These are phyloP conservation scores for Rhynchospora pubera DNA, from an alignment of 176 grass and related monocot species.

Conservation along the genomic window DNA sequence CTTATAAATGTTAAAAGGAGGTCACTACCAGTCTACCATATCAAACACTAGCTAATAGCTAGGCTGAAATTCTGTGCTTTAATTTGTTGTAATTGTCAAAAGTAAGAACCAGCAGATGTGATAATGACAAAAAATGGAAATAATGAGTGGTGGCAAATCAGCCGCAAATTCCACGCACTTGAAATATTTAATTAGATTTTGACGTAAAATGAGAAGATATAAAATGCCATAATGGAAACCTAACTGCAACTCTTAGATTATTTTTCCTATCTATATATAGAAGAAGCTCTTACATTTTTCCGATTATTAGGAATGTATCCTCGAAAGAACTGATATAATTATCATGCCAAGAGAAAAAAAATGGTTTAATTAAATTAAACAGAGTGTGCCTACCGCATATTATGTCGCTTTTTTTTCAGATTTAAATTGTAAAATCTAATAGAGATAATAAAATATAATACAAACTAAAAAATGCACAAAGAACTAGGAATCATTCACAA, in stretches of 20 bases:
- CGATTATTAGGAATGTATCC: too few species aligned
- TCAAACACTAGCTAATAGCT: neutral
- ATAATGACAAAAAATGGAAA: neutral
- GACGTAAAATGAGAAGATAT: neutral
- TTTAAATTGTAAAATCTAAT: too few species aligned
- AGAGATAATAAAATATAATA: too few species aligned
- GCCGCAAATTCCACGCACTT: neutral
- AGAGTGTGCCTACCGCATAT: too few species aligned
- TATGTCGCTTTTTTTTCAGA: too few species aligned
- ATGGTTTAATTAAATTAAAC: neutral
- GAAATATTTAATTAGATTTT: neutral
- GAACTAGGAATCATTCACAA: too few species aligned
- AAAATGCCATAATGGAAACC: neutral
- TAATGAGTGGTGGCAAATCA: neutral
- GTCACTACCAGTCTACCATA: neutral
- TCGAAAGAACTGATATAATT: neutral
- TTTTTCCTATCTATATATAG: neutral
- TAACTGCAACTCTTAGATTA: neutral
- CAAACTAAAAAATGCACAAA: too few species aligned
- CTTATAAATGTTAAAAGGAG: too few species aligned
- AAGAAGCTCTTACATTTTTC: neutral
- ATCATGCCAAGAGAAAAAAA: neutral
- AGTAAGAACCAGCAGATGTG: neutral
- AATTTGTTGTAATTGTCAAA: constrained; percentile 5
- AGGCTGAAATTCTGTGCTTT: constrained; percentile 1